These are phyloP conservation scores for Corchorus capsularis DNA, from an alignment of 345 rosid genomes.

Conservation along the genomic window DNA sequence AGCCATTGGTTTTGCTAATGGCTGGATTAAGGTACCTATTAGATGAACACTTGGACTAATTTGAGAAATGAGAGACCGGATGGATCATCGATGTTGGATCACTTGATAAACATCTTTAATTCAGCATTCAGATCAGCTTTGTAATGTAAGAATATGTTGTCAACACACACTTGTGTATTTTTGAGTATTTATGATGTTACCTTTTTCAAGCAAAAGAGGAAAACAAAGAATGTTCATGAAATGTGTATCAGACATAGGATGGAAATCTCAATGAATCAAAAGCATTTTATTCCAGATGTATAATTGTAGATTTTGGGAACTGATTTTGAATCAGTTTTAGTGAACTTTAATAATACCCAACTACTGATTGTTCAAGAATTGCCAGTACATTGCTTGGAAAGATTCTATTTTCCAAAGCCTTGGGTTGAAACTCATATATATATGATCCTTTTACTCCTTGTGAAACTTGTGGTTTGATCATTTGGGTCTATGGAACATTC, in stretches of 20 bases:
- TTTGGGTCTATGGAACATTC: neutral
- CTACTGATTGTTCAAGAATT: neutral
- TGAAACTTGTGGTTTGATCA: neutral
- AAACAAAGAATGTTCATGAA: neutral
- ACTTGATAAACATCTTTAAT: neutral
- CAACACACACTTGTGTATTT: slow-evolving; percentile 2
- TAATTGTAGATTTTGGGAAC: neutral
- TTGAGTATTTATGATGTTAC: slow-evolving; percentile 11
- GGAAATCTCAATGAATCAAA: neutral
- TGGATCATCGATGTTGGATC: neutral
- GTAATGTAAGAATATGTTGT: slow-evolving; percentile 18
- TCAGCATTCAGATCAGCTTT: slow-evolving; percentile 3
- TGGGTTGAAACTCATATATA: neutral
- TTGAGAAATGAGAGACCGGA: neutral
- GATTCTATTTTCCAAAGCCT: neutral
- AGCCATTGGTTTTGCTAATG: slow-evolving; percentile 90
- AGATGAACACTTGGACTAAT: slow-evolving; percentile 38
- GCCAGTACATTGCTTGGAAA: neutral
- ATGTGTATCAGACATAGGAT: no score
- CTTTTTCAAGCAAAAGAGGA: slow-evolving; percentile 1
- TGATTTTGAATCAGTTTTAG: neutral
- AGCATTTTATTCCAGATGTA: neutral
- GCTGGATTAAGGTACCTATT: slow-evolving; percentile 90
- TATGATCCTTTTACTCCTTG: neutral
- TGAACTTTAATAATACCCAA: neutral